Base-by-base conservation (phyloP, 495 filamentous ascomycete genomes). In the Amphirosellinia nigrospora region DNA sequence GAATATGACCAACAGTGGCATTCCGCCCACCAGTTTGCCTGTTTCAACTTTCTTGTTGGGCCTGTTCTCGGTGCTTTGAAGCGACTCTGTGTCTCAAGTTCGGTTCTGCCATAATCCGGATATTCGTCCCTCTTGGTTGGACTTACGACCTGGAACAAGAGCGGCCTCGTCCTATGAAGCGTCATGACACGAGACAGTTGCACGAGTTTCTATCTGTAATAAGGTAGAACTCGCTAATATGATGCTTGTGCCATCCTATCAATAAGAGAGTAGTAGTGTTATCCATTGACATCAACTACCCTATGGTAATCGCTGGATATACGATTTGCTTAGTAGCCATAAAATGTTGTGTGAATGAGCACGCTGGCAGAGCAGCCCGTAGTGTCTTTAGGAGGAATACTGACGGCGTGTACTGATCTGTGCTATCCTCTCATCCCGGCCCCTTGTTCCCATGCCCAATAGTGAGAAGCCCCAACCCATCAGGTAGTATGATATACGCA, bases 1-100 rank as follows among this genome's bases (percentile, higher is more conserved):
- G 45, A 65, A 65, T 65, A 52, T 65, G 62, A 65, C 21, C 62
- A 65, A 39, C 7, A 65, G 46, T 38, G 62, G 62, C 62, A 26
- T 65, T 39, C 32, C 28, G 62, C 46, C 45, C 45, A 52, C 62
- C 62, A 65, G 16, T 8, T 26, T 45, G 30, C 26, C 23, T 53
- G 62, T 65, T 28, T 23, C 11, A 28, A 50, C 13, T 26, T 52
- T 60, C 26, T 41, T 45, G 19, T 11, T 55, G 26, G 26, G 16
- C 52, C 4, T 55, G 52, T 28, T 15, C 19, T 32, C 26, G 15
- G 52, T 38, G 28, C 8, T 41, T 11, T 60, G n/a, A 11, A 60
- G 13, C 48, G 11, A 23, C 15, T 60, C 16, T 41, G n/a, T 13
- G 53, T 4, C 16, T 6, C 53, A 11, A 36, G 16, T 56, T 21